phyloP scores from a whole-genome alignment of 2,329 filamentous ascomycete species.

The Phoma sp. region DNA sequence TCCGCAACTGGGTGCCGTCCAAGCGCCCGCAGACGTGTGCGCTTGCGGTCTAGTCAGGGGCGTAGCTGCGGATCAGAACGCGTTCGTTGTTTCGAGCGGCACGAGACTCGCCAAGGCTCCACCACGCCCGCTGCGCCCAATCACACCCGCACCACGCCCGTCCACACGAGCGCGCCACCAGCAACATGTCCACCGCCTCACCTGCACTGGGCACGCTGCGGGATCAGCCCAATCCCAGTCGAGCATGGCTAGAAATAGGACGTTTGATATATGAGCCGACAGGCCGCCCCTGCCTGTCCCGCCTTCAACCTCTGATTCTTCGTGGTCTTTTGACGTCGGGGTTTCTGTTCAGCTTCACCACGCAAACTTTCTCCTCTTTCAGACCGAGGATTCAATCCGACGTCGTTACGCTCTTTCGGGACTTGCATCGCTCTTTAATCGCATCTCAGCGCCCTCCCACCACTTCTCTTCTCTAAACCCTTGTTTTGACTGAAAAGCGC shows the following conservation, averaged over 20 bases:
- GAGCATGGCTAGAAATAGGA: constrained; percentile 32
- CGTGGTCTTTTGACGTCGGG: constrained; percentile 37
- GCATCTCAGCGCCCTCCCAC: constrained; percentile 15
- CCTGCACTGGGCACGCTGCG: constrained; percentile 12
- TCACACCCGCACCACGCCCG: constrained; percentile 16
- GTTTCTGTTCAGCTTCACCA: constrained; percentile 26
- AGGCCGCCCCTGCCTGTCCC: constrained; percentile 31
- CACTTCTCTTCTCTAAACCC: constrained; percentile 14
- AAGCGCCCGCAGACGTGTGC: constrained; percentile 14
- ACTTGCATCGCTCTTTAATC: constrained; percentile 20
- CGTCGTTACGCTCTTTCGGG: constrained; percentile 46
- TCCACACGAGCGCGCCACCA: constrained; percentile 24
- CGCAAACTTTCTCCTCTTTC: constrained; percentile 23
- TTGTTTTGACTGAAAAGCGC: constrained; percentile 15
- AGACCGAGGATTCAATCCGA: constrained; percentile 40
- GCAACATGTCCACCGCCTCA: constrained; percentile 30
- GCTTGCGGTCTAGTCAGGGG: constrained; percentile 37
- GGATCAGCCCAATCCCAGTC: constrained; percentile 22
- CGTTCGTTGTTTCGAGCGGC: constrained; percentile 29
- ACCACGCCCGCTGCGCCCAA: constrained; percentile 25
- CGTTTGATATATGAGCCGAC: constrained; percentile 42
- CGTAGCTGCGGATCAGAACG: constrained; percentile 27
- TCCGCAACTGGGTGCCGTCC: constrained; percentile 13
- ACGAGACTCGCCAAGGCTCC: constrained; percentile 26
- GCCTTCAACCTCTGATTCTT: constrained; percentile 39